Evolutionary conservation across 257 asterid genomes (phyloP).

Genomic region (Mitragyna speciosa): DNA sequence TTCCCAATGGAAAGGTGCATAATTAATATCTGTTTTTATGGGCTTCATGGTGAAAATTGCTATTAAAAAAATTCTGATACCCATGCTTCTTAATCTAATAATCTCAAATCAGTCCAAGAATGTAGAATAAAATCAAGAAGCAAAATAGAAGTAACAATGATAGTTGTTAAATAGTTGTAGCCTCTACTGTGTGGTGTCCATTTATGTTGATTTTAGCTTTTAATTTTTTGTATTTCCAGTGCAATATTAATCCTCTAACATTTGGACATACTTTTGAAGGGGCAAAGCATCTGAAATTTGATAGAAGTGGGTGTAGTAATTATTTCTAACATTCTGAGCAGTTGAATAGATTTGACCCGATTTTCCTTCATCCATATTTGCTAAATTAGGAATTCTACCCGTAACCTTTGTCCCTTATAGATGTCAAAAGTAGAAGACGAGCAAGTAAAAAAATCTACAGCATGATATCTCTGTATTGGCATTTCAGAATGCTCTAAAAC

Average conservation of each 20-base stretch:
- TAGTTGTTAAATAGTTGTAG: neutral
- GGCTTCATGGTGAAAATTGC: neutral
- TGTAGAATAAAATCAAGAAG: neutral
- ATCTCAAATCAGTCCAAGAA: neutral
- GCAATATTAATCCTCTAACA: neutral
- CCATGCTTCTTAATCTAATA: neutral
- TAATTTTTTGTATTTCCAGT: neutral
- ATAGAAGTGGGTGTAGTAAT: neutral
- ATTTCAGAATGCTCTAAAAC: neutral
- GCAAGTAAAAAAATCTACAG: neutral
- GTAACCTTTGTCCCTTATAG: neutral
- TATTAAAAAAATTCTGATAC: neutral
- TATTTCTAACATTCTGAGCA: too few species aligned
- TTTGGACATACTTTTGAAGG: neutral
- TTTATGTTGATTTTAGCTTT: neutral
- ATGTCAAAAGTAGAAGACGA: neutral
- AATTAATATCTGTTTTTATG: neutral
- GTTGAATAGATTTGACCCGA: neutral
- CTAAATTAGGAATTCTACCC: neutral
- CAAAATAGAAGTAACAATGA: neutral
- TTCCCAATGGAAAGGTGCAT: slow-evolving; percentile 72
- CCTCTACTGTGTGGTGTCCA: neutral
- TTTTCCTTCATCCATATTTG: neutral
- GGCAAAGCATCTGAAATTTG: neutral
- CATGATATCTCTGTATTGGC: neutral